Evolutionary conservation across 352 stramenopile genomes (phyloP), one percentile per base, ranked within the genome.

Genomic region (Aphanomyces astaci): DNA sequence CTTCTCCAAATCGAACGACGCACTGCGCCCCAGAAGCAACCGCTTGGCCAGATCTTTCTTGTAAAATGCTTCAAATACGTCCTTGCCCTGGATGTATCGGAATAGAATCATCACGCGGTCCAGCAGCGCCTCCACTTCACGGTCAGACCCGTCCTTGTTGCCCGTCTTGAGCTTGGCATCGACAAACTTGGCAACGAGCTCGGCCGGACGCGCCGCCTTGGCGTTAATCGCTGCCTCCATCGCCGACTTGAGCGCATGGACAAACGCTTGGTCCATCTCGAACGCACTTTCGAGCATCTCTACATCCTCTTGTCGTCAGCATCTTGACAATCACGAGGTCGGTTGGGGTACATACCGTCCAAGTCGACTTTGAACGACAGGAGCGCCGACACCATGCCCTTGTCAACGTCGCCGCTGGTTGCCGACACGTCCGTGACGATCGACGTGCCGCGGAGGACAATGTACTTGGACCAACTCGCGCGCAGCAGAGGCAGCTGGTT

Each of bases 1-100:
- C 31, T 95, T 95, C 78, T 99, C 97, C 39, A 98, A 72, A 70
- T 99, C 97, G 71, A 96, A 96, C 3, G 77, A 98, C 63, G 80
- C 90, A 31, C 83, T 93, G 57, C 87, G 86, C 19, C 84, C 86
- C 13, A 98, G 90, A 1, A 99, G 77, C 51, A 99, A 76, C 3
- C 97, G 89, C 75, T 99, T 99, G 0, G 96, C 90, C 40, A 99
- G 76, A 72, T 99, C 94, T 56, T 96, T 95, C 73, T 98, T 98
- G 80, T 99, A 99, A 71, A 99, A 99, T 15, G 93, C 96, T 71
- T 99, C 96, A 74, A 99, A 99, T 28, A 99, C 92, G 76, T 99
- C 97, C 72, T 99, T 99, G 63, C 90, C 94, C 70, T 98, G 90
- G 45, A 98, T 83, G 76, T 98, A 97, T 11, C 86, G 82, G 71